Evolutionary conservation across 352 stramenopile genomes (phyloP).

Genomic region (Pythium biforme): DNA sequence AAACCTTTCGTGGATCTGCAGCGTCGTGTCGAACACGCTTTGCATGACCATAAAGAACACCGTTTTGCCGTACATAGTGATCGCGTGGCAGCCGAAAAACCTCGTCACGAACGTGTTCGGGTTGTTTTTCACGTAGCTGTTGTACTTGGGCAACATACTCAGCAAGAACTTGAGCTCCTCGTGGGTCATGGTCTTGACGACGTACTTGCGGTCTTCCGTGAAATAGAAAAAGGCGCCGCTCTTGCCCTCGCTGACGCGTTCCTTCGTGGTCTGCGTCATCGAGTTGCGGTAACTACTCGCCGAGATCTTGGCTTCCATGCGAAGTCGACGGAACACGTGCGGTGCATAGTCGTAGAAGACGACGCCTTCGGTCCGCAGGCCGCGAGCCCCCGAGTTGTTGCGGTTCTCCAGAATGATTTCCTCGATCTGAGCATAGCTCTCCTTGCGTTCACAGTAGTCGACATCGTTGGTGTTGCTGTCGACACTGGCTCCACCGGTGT

Average conservation of each 20-base stretch:
- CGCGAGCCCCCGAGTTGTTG: constrained; percentile 43
- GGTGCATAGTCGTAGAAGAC: constrained; percentile 83
- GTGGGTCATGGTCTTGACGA: constrained; percentile 78
- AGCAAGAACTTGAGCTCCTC: constrained; percentile 78
- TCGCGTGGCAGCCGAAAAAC: constrained; percentile 76
- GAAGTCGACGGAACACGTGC: constrained; percentile 74
- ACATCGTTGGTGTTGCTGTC: constrained; percentile 20
- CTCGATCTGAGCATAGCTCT: constrained; percentile 75
- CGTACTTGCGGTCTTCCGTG: constrained; percentile 78
- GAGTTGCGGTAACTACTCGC: constrained; percentile 64
- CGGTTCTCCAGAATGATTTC: constrained; percentile 68
- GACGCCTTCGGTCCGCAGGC: constrained; percentile 48
- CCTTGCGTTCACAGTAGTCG: constrained; percentile 61
- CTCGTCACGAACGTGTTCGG: constrained; percentile 79
- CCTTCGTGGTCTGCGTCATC: constrained; percentile 70
- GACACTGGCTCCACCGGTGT: constrained; percentile 10
- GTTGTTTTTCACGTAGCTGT: constrained; percentile 59
- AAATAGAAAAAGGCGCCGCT: constrained; percentile 86
- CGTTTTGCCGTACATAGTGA: constrained; percentile 86
- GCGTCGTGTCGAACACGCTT: constrained; percentile 74
- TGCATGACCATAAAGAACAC: constrained; percentile 87
- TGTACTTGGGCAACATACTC: constrained; percentile 70
- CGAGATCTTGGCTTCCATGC: constrained; percentile 59
- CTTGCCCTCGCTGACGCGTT: constrained; percentile 80
- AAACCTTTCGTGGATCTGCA: constrained; percentile 81